Conservation (phyloP, 768 basidiomycete genomes). For the Serpula lacrymans region DNA sequence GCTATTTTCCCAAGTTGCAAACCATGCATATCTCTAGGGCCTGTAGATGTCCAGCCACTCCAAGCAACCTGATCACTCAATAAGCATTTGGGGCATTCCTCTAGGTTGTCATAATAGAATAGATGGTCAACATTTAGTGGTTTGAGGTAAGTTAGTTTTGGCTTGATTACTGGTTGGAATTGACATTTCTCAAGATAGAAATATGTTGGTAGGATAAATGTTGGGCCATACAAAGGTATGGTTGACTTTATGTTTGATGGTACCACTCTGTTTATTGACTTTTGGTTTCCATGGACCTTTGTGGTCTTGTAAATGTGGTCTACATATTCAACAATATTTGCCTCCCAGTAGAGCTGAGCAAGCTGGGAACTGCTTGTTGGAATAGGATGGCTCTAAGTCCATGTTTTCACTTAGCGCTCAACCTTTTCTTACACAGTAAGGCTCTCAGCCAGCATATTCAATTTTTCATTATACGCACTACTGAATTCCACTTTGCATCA, state of each 20-base stretch:
- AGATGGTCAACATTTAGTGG: too few species aligned
- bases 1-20: conserved; percentile 9
- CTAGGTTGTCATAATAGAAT: too few species aligned
- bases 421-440: background rate
- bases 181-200: conserved; percentile 8
- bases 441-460: too few species aligned
- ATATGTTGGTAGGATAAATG: conserved; percentile 16
- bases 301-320: conserved; percentile 10
- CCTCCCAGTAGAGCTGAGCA: conserved; percentile 20
- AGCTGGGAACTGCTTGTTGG: background rate
- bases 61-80: too few species aligned
- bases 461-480: background rate
- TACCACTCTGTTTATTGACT: conserved; percentile 1
- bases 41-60: too few species aligned
- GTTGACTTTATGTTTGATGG: background rate
- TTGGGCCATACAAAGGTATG: conserved; percentile 18
- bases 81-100: too few species aligned
- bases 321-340: conserved; percentile 18
- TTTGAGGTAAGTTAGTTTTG: too few species aligned
- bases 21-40: too few species aligned
- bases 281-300: too few species aligned
- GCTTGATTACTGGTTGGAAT: conserved; percentile 3
- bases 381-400: background rate
- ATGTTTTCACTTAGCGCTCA: background rate
- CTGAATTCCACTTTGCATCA: conserved; percentile 2